Base-by-base conservation (phyloP, 441 rosid species). In the Raphanus hybrid region DNA sequence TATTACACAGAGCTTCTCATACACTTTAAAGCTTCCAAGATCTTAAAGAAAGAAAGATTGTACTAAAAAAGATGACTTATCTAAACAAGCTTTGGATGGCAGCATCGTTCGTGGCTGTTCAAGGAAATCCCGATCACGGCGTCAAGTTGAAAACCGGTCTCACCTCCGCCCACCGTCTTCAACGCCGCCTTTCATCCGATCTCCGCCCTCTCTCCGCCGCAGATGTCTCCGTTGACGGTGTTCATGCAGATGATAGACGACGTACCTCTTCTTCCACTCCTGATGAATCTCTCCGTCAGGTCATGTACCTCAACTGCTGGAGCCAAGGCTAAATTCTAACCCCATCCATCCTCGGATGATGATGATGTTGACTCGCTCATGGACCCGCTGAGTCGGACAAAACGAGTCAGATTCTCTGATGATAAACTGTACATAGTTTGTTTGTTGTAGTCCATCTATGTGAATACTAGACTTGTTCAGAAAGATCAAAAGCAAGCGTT, bases 241-340 rank as follows among this genome's bases (percentile, higher is more conserved):
- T 34, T 41, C 69, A 69, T 0, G 2, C 64, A 0, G 81, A 73
- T 8, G 81, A 73, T 8, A 78, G 69, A 61, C 77, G 74, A 0
- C 81, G 64, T 37, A 4, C 69, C 1, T 73, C 77, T 0, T 67
- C 81, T 52, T 34, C 75, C 4, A 20, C 85, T 48, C 61, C 82
- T 3, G 98, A 93, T 27, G 98, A 91, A 63, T 85, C 97, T 5
- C 64, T 91, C 67, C 90, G 88, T 20, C 87, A 81, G 39, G 96
- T 91, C 70, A 93, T 93, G 98, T 90, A 89, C 86, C 71, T 93
- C 48, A 91, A 80, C 76, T 93, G 98, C 85, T 93, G 98, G 98
- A 92, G 92, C 12, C 96, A 89, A 81, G 87, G 89, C 73, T 91
- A 60, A 67, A n/a, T n/a, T n/a, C n/a, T n/a, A n/a, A n/a, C n/a